Conservation (phyloP, 2,329 filamentous ascomycete species). For the Colletotrichum kahawae region DNA sequence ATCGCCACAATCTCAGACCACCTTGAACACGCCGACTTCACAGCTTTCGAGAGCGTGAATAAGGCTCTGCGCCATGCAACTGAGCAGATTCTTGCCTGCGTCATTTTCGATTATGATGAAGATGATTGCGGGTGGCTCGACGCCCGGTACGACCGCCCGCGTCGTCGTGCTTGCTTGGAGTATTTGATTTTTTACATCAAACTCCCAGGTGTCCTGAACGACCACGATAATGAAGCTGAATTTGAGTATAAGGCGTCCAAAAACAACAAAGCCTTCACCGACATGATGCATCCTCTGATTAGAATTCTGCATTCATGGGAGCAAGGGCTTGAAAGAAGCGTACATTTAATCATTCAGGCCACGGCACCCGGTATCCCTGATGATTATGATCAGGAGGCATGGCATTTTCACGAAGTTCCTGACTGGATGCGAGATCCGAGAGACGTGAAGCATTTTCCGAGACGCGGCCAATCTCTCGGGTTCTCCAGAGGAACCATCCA, state of each 20-base stretch:
- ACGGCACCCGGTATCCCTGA: neutral
- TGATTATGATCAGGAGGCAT: neutral
- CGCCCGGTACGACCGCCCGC: rapidly evolving
- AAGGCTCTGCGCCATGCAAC: neutral
- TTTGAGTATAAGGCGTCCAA: neutral
- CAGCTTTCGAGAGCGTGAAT: neutral
- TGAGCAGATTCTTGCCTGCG: neutral
- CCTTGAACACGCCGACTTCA: neutral
- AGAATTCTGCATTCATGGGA: neutral
- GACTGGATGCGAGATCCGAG: neutral
- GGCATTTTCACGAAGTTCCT: neutral
- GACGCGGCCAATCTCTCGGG: neutral
- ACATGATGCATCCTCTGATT: neutral
- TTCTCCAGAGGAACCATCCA: neutral
- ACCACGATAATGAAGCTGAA: neutral
- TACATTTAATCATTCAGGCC: neutral
- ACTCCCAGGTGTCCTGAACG: neutral
- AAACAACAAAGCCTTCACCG: neutral
- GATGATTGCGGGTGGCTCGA: rapidly evolving
- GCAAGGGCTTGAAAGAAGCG: neutral
- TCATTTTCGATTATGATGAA: neutral
- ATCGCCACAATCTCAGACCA: neutral
- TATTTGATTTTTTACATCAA: neutral
- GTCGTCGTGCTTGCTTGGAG: neutral
- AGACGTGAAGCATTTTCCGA: neutral